phyloP scores from a whole-genome alignment of 1,284 basidiomycete genomes.

The Xerocomus nothofagi region DNA sequence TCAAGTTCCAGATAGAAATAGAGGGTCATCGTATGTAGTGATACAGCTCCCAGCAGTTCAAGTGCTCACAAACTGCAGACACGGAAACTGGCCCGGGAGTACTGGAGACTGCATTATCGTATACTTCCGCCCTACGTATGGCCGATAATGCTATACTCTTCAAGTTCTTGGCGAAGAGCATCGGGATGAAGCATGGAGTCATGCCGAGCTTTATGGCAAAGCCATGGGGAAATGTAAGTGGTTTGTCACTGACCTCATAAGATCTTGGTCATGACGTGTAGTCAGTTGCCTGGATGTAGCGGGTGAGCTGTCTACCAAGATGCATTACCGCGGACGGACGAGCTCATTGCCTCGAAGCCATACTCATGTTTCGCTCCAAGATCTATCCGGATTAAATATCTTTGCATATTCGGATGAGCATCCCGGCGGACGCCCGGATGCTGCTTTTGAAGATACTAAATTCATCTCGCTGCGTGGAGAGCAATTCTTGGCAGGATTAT shows the following conservation, averaged over 20 bases:
- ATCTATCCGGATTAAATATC: conserved; percentile 69
- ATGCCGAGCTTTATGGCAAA: conserved; percentile 99
- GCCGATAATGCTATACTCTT: conserved; percentile 94
- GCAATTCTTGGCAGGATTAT: conserved; percentile 88
- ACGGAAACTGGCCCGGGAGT: conserved; percentile 96
- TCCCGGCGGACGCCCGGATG: conserved; percentile 62
- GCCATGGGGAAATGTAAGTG: conserved; percentile 84
- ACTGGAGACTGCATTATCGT: conserved; percentile 91
- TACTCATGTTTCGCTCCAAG: conserved; percentile 86
- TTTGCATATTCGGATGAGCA: conserved; percentile 64
- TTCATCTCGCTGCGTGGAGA: conserved; percentile 86
- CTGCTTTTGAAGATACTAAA: conserved; percentile 79
- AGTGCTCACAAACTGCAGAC: conserved; percentile 48
- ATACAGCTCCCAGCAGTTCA: neutral
- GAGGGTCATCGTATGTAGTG: conserved; percentile 83
- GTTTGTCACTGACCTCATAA: neutral
- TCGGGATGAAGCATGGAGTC: conserved; percentile 87
- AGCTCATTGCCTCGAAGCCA: conserved; percentile 54
- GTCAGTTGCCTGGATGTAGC: conserved; percentile 85
- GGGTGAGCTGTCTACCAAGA: conserved; percentile 52
- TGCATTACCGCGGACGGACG: neutral
- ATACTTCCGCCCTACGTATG: conserved; percentile 82
- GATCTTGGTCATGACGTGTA: conserved; percentile 3
- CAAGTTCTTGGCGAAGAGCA: conserved; percentile 90
- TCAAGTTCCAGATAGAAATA: conserved; percentile 77